Percentiles rank a stretch among this genome's conserved stretches.
Evolutionary conservation across 1,284 basidiomycete genomes (phyloP).

Genomic region (Amylostereum areolatum): DNA sequence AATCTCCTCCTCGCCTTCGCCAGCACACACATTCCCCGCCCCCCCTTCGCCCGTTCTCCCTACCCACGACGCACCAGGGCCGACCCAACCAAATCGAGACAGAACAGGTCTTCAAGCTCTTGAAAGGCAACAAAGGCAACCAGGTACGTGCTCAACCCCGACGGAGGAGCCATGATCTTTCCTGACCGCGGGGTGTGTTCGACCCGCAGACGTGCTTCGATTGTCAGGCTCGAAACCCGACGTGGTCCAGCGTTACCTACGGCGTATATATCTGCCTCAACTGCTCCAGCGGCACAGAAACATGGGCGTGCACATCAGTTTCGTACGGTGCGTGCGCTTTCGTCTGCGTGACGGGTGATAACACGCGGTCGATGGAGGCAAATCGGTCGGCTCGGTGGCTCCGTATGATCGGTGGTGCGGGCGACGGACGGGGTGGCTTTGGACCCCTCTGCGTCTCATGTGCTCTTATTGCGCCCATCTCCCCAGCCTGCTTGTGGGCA

Average conservation of each 20-base stretch:
- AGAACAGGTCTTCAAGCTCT: conserved; percentile 69
- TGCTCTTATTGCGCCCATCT: too few relatives aligned
- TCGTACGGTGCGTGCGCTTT: conserved; percentile 74
- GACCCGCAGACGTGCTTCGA: conserved; percentile 86
- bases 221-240: conserved; percentile 94
- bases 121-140: conserved; percentile 84
- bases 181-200: conserved; percentile 2
- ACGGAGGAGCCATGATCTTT: neutral
- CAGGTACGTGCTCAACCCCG: conserved; percentile 51
- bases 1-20: too few relatives aligned
- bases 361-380: too few relatives aligned
- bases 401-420: too few relatives aligned
- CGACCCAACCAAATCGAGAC: conserved; percentile 75
- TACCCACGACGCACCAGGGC: conserved; percentile 39
- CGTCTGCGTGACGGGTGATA: too few relatives aligned
- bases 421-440: too few relatives aligned
- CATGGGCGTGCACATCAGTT: conserved; percentile 97
- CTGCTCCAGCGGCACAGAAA: conserved; percentile 93
- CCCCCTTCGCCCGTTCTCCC: neutral
- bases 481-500: too few relatives aligned
- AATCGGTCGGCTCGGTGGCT: too few relatives aligned
- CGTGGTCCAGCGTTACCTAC: conserved; percentile 96
- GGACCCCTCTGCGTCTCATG: too few relatives aligned
- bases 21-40: too few relatives aligned
- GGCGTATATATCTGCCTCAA: conserved; percentile 98